Evolutionary conservation across 257 asterid genomes (phyloP).

Genomic region (Verbascum thapsus): DNA sequence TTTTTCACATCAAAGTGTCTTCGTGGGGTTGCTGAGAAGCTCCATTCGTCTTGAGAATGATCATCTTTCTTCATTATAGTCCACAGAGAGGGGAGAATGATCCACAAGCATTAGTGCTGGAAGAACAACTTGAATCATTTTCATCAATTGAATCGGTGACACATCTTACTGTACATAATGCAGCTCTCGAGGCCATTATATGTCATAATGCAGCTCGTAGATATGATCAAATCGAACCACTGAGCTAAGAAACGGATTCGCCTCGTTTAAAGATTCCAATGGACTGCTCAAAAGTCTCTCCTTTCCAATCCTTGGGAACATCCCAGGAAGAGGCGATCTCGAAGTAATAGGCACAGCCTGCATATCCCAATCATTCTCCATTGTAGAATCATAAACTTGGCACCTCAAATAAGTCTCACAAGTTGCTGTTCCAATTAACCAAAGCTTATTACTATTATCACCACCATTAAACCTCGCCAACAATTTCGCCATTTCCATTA

Average conservation of each 20-base stretch:
- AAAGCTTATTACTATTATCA: conserved; percentile 45
- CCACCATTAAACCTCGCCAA: conserved; percentile 39
- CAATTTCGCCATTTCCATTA: conserved; percentile 65
- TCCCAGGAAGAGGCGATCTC: conserved; percentile 70
- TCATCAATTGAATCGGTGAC: conserved; percentile 74
- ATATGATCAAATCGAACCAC: too few relatives aligned
- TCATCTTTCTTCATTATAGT: conserved; percentile 66
- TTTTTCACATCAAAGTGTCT: conserved; percentile 35
- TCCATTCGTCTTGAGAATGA: conserved; percentile 52
- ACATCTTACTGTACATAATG: conserved; percentile 66
- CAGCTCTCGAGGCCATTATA: conserved; percentile 90
- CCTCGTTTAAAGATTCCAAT: too few relatives aligned
- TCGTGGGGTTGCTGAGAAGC: conserved; percentile 55
- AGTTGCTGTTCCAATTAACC: conserved; percentile 96
- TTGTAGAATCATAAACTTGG: conserved; percentile 88
- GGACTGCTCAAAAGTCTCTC: too few relatives aligned
- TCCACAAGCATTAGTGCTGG: conserved; percentile 68
- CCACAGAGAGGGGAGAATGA: conserved; percentile 78
- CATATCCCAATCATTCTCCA: conserved; percentile 96
- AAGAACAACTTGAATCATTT: conserved; percentile 81
- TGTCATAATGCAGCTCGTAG: too few relatives aligned
- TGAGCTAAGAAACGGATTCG: too few relatives aligned
- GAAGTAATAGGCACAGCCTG: conserved; percentile 89
- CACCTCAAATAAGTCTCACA: conserved; percentile 96
- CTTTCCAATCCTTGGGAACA: conserved; percentile 89